A percentile compares a stretch with the other conserved stretches of the same genome.
These are phyloP conservation scores for Erythrophleum fordii DNA, from an alignment of 306 rosid genomes.

Conservation along the genomic window DNA sequence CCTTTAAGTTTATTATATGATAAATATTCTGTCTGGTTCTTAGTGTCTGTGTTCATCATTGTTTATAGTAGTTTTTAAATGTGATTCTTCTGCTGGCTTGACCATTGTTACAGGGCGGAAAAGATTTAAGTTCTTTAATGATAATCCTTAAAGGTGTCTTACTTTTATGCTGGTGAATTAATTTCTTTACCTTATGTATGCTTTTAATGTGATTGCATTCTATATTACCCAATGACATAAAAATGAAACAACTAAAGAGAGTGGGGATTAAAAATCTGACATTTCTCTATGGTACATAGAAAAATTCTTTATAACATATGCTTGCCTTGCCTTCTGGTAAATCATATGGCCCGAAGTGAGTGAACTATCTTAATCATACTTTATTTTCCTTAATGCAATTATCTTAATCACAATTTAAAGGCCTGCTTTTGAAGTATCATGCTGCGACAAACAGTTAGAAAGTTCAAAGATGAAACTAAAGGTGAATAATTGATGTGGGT, in stretches of 20 bases:
- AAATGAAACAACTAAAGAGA: no score
- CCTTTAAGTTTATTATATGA: constrained; percentile 5
- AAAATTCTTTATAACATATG: not conserved
- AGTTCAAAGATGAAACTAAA: not conserved
- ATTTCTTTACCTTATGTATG: constrained; percentile 20
- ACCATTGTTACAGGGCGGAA: constrained; percentile 62
- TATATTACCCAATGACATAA: no score
- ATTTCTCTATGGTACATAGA: not conserved
- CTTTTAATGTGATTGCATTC: not conserved
- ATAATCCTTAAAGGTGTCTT: constrained; percentile 81
- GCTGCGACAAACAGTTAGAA: not conserved
- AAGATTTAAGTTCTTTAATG: constrained; percentile 82
- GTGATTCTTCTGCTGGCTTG: constrained; percentile 24
- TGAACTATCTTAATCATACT: not conserved
- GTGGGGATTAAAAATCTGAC: not conserved
- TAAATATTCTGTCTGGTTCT: constrained; percentile 9
- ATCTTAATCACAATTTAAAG: not conserved
- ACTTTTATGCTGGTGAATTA: constrained; percentile 26
- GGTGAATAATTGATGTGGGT: constrained; percentile 38
- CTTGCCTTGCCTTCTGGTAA: no score
- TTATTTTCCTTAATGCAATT: not conserved
- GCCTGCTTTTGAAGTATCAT: not conserved
- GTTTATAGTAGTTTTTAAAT: constrained; percentile 13
- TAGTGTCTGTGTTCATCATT: not conserved
- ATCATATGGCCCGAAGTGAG: not conserved